Evolutionary conservation across 1,284 basidiomycete genomes (phyloP).

Genomic region (Chalciporus sp.): DNA sequence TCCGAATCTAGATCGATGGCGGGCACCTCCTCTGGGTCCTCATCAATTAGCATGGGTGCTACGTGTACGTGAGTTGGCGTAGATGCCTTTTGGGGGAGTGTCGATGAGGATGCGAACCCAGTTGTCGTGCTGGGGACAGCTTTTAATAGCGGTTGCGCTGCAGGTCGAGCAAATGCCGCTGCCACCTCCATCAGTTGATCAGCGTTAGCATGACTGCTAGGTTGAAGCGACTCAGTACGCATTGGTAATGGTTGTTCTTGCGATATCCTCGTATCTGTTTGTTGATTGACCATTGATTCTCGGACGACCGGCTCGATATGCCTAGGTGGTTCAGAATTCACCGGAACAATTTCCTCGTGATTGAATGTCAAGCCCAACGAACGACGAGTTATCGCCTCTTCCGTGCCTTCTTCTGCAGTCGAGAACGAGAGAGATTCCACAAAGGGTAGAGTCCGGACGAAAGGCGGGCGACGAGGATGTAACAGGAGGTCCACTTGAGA

Average conservation of each 20-base stretch:
- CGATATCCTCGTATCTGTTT: background rate
- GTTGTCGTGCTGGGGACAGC: background rate
- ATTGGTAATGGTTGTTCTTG: constrained; percentile 1
- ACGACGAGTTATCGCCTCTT: constrained; percentile 52
- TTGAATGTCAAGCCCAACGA: constrained; percentile 39
- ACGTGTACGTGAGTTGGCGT: background rate
- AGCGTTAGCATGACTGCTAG: background rate
- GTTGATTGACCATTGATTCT: constrained; percentile 2
- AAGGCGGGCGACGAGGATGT: constrained; percentile 75
- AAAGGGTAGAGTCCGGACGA: constrained; percentile 68
- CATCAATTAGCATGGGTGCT: constrained; percentile 27
- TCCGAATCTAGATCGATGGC: constrained; percentile 54
- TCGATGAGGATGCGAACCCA: background rate
- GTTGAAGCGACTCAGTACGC: constrained; percentile 1
- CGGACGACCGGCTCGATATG: constrained; percentile 2
- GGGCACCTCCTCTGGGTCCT: constrained; percentile 56
- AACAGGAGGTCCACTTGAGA: constrained; percentile 63
- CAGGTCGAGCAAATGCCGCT: background rate
- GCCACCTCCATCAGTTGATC: background rate
- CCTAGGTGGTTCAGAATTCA: constrained; percentile 1
- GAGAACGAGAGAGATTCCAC: constrained; percentile 63
- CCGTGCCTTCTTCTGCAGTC: constrained; percentile 59
- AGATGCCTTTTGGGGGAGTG: constrained; percentile 11
- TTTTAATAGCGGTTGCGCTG: background rate
- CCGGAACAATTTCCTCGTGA: background rate